A percentile compares a stretch with the other conserved stretches of the same genome.
Conservation (phyloP, 306 rosid species). For the Inga laurina region DNA sequence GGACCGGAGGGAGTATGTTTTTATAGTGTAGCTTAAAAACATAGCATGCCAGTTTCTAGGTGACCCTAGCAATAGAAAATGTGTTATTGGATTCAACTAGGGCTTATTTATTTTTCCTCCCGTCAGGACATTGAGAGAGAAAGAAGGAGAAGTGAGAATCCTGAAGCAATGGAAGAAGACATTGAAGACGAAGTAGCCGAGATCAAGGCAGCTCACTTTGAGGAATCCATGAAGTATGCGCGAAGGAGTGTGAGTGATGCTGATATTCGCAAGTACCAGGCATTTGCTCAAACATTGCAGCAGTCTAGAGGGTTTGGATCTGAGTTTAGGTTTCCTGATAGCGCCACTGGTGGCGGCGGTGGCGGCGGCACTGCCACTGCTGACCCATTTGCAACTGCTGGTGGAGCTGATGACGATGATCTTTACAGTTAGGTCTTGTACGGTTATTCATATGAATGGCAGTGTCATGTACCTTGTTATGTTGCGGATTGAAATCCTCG, state of each 20-base stretch:
- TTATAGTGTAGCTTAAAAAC: neutral
- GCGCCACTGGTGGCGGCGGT: conserved; percentile 34
- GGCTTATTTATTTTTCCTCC: neutral
- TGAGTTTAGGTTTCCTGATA: conserved; percentile 84
- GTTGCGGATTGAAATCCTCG: conserved; percentile 20
- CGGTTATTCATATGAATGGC: neutral
- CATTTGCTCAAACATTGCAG: conserved; percentile 97
- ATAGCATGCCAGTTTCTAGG: neutral
- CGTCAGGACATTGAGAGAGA: conserved; percentile 90
- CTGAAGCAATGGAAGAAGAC: conserved; percentile 97
- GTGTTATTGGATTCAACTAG: neutral
- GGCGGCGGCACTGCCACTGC: conserved; percentile 39
- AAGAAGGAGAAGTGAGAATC: conserved; percentile 81
- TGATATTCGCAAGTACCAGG: conserved; percentile 96
- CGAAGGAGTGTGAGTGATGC: conserved; percentile 97
- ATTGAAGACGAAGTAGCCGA: conserved; percentile 84
- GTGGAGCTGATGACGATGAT: conserved; percentile 92
- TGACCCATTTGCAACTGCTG: conserved; percentile 81
- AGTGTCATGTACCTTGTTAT: conserved; percentile 20
- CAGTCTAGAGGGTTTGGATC: conserved; percentile 96
- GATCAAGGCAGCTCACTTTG: conserved; percentile 94
- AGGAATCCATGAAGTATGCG: conserved; percentile 97
- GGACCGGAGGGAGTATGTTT: neutral
- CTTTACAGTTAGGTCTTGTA: conserved; percentile 73
- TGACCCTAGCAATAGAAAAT: neutral